Evolutionary conservation across 352 stramenopile genomes (phyloP).

Genomic region (Pythium apleroticum): DNA sequence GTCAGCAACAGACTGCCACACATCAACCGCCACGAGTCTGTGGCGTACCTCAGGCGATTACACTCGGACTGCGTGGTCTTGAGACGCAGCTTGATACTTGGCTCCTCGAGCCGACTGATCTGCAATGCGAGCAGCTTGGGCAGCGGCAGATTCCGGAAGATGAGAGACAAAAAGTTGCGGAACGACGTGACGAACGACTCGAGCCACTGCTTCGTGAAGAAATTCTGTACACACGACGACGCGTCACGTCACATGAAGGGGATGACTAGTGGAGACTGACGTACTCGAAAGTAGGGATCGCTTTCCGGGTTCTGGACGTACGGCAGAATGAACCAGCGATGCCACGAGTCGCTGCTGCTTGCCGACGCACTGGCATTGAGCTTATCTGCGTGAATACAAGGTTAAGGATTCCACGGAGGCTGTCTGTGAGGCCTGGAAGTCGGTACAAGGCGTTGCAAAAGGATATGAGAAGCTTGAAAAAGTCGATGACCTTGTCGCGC

Average conservation of each 20-base stretch:
- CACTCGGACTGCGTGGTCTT: conserved; percentile 75
- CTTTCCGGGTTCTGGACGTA: conserved; percentile 74
- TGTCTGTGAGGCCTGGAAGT: not conserved
- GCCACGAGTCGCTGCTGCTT: conserved; percentile 51
- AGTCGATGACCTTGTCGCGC: conserved; percentile 67
- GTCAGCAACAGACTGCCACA: not conserved
- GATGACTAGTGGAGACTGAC: conserved; percentile 10
- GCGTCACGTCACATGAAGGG: not conserved
- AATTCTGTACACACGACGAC: conserved; percentile 30
- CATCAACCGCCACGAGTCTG: not conserved
- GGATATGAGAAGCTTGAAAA: conserved; percentile 70
- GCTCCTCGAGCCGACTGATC: conserved; percentile 64
- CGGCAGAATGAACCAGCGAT: conserved; percentile 80
- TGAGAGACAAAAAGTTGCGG: conserved; percentile 77
- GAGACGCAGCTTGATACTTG: conserved; percentile 63
- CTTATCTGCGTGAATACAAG: conserved; percentile 48
- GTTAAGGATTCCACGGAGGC: conserved; percentile 22
- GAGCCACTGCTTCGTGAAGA: conserved; percentile 74
- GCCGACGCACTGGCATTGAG: conserved; percentile 45
- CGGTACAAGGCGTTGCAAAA: conserved; percentile 17
- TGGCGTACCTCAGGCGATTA: conserved; percentile 44
- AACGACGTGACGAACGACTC: conserved; percentile 72
- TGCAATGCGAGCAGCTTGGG: conserved; percentile 80
- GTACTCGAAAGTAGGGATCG: conserved; percentile 67
- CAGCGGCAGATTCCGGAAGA: conserved; percentile 71